Evolutionary conservation across 441 rosid species (phyloP), one percentile per base, ranked within the genome.

Genomic region (Erodium moschatum): DNA sequence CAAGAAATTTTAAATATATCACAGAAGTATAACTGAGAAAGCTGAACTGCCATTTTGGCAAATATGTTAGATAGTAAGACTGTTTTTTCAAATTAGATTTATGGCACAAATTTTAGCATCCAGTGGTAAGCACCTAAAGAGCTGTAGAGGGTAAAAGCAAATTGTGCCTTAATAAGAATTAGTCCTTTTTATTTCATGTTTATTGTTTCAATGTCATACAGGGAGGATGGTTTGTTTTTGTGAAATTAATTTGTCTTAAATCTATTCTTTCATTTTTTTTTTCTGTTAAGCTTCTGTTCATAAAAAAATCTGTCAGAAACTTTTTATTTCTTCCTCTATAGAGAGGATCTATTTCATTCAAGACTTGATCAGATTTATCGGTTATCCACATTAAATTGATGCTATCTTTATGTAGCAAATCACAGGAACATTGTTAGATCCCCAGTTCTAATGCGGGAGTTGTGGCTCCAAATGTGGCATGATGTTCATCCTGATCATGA

Each of bases 381-480:
- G 63, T 50, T 44, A n/a, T 27, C 29, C 38, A 10, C 48, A 65
- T 64, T 71, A 71, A 71, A 66, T 52, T 79, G 76, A 80, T 69
- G 35, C 27, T 67, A 40, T 75, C 72, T 70, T 76, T 60, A 67
- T 87, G 89, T 84, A 94, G 98, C 96, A 71, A 91, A 86, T 82
- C 98, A 91, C 86, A 83, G 97, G 91, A 88, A 89, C 79, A 91
- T 94, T 7, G 97, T 94, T 67, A 85, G 91, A 81, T 85, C 94
- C 38, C 90, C 95, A 20, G 91, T 79, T 75, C 82, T 94, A 64
- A 94, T 94, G 98, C 85, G 98, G 73, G 97, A 91, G 83, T 77
- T 94, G 80, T 94, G 99, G 99, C 99, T 94, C 78, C 94, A 94
- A 76, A 88, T 91, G 88, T 94, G 97, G 97, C 98, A 94, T 71